Percentiles rank a stretch among this genome's conserved stretches.
These are phyloP conservation scores for Boletus reticulatus DNA, from an alignment of 768 basidiomycete species.

Conservation along the genomic window DNA sequence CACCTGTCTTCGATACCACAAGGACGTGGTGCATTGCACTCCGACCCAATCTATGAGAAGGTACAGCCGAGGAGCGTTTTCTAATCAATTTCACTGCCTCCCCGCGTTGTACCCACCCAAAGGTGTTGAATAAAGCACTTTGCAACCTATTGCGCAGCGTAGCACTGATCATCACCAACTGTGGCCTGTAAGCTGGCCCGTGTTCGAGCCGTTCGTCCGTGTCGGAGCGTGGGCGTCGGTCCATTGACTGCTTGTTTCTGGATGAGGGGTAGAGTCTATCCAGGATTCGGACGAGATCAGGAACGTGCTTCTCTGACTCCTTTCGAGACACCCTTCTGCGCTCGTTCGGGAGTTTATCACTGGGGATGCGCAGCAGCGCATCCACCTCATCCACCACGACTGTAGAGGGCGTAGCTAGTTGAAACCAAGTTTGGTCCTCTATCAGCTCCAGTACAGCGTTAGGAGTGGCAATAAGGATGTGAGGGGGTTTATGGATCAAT, in stretches of 20 bases:
- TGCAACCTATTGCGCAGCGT: constrained; percentile 54
- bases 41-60: constrained; percentile 26
- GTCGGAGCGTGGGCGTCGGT: neutral
- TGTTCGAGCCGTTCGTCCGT: constrained; percentile 10
- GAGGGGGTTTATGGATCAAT: constrained; percentile 49
- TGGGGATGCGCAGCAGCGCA: constrained; percentile 58
- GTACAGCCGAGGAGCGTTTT: constrained; percentile 24
- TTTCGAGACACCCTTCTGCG: constrained; percentile 36
- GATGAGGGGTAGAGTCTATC: constrained; percentile 50
- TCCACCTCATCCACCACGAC: constrained; percentile 79
- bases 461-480: constrained; percentile 71
- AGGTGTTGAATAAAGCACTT: constrained; percentile 45
- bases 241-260: constrained; percentile 8
- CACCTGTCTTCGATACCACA: constrained; percentile 53
- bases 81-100: constrained; percentile 33
- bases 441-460: constrained; percentile 62
- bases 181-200: constrained; percentile 38
- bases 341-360: constrained; percentile 36
- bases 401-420: constrained; percentile 46
- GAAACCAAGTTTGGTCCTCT: constrained; percentile 43
- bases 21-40: constrained; percentile 53
- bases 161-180: constrained; percentile 69
- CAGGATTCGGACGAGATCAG: constrained; percentile 57
- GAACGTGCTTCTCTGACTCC: constrained; percentile 52
- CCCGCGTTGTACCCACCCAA: constrained; percentile 54